Evolutionary conservation across 305 asterid genomes (phyloP).

Genomic region (Solanum hybrid): DNA sequence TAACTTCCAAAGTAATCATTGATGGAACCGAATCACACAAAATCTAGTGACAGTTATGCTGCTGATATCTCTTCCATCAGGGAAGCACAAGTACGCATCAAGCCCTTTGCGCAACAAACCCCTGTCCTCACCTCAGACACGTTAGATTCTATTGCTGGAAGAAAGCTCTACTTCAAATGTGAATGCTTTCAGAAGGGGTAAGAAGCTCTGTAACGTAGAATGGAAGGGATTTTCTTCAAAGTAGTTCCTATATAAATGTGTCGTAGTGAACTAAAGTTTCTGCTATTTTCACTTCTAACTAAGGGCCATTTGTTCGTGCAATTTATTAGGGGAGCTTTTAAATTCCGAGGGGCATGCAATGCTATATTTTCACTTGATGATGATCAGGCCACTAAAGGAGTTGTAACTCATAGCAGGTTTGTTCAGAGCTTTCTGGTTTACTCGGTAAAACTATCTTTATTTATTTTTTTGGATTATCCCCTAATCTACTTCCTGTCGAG

Average conservation of each 20-base stretch:
- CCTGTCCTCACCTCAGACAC: constrained; percentile 67
- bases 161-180: constrained; percentile 66
- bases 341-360: constrained; percentile 91
- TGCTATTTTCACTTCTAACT: not conserved
- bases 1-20: not conserved
- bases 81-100: constrained; percentile 61
- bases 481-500: constrained; percentile 17
- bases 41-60: constrained; percentile 40
- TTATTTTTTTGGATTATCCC: not conserved
- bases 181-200: constrained; percentile 97
- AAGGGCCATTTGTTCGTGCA: not conserved
- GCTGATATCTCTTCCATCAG: constrained; percentile 68
- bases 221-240: not conserved
- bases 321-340: constrained; percentile 72
- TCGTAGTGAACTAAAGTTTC: not conserved
- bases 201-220: constrained; percentile 10
- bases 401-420: constrained; percentile 93
- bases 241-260: not conserved
- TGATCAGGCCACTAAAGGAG: constrained; percentile 71
- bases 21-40: constrained; percentile 45
- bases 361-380: constrained; percentile 83
- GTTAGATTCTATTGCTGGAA: constrained; percentile 60
- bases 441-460: not conserved
- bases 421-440: not conserved
- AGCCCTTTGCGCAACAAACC: constrained; percentile 44